A percentile compares a stretch with the other conserved stretches of the same genome.
Conservation (phyloP, 345 rosid species). For the Adansonia digitata region DNA sequence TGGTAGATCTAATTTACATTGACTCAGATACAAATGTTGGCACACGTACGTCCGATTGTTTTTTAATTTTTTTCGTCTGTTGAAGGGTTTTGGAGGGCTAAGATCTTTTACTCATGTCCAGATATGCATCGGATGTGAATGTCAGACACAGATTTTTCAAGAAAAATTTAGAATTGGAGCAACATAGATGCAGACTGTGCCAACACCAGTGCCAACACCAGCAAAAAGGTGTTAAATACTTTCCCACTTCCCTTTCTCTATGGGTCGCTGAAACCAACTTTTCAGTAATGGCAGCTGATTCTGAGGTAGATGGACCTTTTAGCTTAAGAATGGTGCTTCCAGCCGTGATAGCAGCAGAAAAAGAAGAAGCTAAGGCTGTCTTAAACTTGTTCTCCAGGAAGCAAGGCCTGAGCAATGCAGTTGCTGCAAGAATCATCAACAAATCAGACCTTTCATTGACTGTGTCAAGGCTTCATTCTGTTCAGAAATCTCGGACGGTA, state of each 20-base stretch:
- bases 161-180: no score
- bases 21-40: no score
- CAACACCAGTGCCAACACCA: no score
- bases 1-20: no score
- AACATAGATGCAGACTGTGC: no score
- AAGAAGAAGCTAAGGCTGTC: conserved; percentile 91
- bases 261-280: neutral
- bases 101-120: no score
- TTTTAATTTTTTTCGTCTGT: no score
- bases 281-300: conserved; percentile 35
- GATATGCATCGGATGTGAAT: no score
- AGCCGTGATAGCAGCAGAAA: conserved; percentile 65
- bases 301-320: conserved; percentile 50
- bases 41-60: no score
- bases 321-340: conserved; percentile 49
- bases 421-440: conserved; percentile 64
- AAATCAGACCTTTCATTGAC: conserved; percentile 66
- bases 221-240: neutral
- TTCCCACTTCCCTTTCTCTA: neutral
- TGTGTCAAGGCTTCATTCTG: conserved; percentile 76
- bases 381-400: conserved; percentile 74
- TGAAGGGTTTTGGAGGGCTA: no score
- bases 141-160: no score
- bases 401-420: conserved; percentile 65
- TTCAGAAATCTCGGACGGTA: conserved; percentile 80